A percentile compares a stretch with the other conserved stretches of the same genome.
Conservation (phyloP, 2,329 filamentous ascomycete species). For the Rutstroemia sp. region DNA sequence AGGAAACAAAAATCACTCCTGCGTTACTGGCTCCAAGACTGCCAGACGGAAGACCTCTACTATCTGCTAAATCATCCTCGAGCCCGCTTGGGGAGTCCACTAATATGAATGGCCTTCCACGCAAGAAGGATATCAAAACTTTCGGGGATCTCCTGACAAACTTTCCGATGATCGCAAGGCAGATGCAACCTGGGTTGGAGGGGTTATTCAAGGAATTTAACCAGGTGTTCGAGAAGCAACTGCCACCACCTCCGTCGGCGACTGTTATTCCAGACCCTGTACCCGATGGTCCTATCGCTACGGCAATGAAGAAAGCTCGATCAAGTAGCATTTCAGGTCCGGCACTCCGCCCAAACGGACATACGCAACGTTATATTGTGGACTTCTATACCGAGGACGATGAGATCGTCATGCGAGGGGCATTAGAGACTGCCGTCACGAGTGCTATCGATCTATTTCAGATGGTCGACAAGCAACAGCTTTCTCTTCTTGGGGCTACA, state of each 20-base stretch:
- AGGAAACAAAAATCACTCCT: conserved; percentile 63
- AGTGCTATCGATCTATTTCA: conserved; percentile 94
- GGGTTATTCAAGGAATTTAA: conserved; percentile 85
- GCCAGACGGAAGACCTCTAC: conserved; percentile 23
- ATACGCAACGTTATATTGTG: conserved; percentile 32
- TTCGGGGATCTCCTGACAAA: conserved; percentile 86
- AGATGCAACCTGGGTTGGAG: conserved; percentile 91
- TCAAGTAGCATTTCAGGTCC: conserved; percentile 38
- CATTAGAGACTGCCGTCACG: conserved; percentile 86
- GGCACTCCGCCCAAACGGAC: conserved; percentile 31
- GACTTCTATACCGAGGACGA: conserved; percentile 78
- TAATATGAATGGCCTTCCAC: conserved; percentile 37
- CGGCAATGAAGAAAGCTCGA: conserved; percentile 47
- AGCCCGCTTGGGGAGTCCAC: conserved; percentile 14
- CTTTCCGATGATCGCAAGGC: conserved; percentile 91
- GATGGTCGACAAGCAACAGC: conserved; percentile 87
- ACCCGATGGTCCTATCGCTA: conserved; percentile 48
- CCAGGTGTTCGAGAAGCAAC: conserved; percentile 73
- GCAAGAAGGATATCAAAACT: conserved; percentile 84
- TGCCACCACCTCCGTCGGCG: conserved; percentile 67
- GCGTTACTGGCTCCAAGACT: conserved; percentile 49
- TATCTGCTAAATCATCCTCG: conserved; percentile 14
- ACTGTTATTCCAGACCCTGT: conserved; percentile 49
- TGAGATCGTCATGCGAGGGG: conserved; percentile 81
- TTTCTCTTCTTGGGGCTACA: conserved; percentile 84